These are phyloP conservation scores for Cytospora paraplurivora DNA, from an alignment of 2,329 filamentous ascomycete species.

Conservation along the genomic window DNA sequence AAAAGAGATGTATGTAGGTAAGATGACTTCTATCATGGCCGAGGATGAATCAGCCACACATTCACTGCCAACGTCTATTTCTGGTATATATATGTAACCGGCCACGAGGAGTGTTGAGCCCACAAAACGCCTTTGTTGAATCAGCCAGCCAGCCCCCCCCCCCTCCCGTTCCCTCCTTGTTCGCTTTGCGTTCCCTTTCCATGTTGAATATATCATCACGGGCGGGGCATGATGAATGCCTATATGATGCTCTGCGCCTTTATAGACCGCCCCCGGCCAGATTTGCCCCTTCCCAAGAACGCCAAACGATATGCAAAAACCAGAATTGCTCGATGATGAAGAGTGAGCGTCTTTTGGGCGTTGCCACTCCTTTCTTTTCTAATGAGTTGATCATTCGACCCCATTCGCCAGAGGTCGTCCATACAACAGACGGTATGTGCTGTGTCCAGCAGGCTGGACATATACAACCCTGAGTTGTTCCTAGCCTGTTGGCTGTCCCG, in stretches of 20 bases:
- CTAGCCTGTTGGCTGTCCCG: background rate
- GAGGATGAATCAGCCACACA: background rate
- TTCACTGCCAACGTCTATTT: background rate
- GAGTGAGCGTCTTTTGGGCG: constrained; percentile 16
- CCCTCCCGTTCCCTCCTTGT: background rate
- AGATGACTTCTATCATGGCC: background rate
- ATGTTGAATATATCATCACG: constrained; percentile 20
- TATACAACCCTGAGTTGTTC: background rate
- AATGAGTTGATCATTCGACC: constrained; percentile 30
- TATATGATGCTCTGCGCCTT: constrained; percentile 8
- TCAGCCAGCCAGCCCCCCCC: constrained; percentile 5
- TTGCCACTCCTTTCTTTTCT: constrained; percentile 22
- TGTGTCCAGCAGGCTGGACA: no score
- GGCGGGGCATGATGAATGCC: constrained; percentile 29
- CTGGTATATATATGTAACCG: constrained; percentile 13
- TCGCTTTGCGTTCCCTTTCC: constrained; percentile 7
- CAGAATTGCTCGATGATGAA: constrained; percentile 15
- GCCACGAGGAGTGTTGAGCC: constrained; percentile 30
- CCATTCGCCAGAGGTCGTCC: background rate
- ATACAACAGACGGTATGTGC: background rate
- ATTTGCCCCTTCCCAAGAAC: constrained; percentile 14
- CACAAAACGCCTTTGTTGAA: constrained; percentile 26
- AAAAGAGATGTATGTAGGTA: background rate
- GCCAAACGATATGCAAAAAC: constrained; percentile 24
- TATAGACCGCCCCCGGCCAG: background rate